phyloP scores from a whole-genome alignment of 805 yeast genomes.

The Barnettozyma salicaria region DNA sequence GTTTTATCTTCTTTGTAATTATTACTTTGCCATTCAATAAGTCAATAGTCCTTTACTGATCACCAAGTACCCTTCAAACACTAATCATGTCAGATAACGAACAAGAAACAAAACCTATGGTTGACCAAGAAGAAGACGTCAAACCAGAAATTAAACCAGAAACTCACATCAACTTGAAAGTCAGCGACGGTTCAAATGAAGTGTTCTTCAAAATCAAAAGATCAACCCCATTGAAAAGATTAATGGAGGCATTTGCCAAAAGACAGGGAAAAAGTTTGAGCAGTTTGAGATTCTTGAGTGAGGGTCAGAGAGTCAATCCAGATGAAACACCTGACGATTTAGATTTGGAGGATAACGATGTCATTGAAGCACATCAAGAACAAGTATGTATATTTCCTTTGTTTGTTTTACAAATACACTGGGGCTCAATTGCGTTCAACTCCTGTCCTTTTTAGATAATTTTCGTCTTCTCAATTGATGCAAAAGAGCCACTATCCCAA shows the following conservation, averaged over 20 bases:
- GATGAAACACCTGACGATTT: conserved; percentile 90
- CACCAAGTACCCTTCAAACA: too few relatives aligned
- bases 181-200: conserved; percentile 89
- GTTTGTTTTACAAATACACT: conserved; percentile 13
- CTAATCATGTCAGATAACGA: conserved; percentile 25
- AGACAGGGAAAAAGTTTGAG: conserved; percentile 88
- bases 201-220: conserved; percentile 93
- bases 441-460: too few relatives aligned
- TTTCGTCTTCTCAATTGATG: too few relatives aligned
- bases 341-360: conserved; percentile 93
- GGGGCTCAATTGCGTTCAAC: background rate
- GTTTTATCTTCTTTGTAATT: too few relatives aligned
- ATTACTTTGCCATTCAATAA: too few relatives aligned
- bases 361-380: conserved; percentile 94
- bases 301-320: conserved; percentile 84
- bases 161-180: conserved; percentile 89
- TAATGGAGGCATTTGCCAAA: conserved; percentile 97
- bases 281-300: conserved; percentile 83
- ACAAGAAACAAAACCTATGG: conserved; percentile 30
- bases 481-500: too few relatives aligned
- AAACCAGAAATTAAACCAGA: conserved; percentile 49
- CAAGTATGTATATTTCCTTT: conserved; percentile 55
- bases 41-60: too few relatives aligned
- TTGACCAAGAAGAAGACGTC: conserved; percentile 26
- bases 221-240: conserved; percentile 85